phyloP scores from a whole-genome alignment of 495 filamentous ascomycete genomes.

The Penicillium simplicissimum region DNA sequence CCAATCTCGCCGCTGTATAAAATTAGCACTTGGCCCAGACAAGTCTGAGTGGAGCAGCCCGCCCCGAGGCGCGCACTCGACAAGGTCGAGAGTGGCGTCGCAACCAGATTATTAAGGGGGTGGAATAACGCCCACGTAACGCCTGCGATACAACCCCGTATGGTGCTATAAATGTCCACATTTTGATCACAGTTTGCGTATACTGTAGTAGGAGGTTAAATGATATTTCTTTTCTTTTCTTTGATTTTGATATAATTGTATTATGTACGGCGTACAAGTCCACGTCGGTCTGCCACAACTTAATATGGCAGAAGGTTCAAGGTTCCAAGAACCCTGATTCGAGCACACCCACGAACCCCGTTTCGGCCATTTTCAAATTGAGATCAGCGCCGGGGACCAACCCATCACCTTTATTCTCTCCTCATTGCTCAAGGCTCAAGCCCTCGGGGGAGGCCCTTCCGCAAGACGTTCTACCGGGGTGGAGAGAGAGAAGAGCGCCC shows the following conservation, averaged over 20 bases:
- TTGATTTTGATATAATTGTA: too few species aligned
- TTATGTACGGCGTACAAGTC: too few species aligned
- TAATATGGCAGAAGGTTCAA: too few species aligned
- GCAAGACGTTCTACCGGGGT: slow-evolving; percentile 3
- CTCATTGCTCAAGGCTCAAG: neutral
- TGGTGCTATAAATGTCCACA: neutral
- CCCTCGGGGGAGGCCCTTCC: neutral
- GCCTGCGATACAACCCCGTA: neutral
- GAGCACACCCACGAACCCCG: neutral
- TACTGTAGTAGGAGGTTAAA: neutral
- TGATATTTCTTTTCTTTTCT: too few species aligned
- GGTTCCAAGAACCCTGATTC: neutral
- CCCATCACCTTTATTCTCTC: too few species aligned
- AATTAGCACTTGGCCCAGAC: slow-evolving; percentile 19
- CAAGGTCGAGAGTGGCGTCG: slow-evolving; percentile 8
- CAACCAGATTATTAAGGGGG: slow-evolving; percentile 19
- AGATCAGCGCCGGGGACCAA: slow-evolving; percentile 13
- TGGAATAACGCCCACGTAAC: neutral
- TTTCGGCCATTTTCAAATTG: slow-evolving; percentile 3
- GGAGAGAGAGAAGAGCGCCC: neutral
- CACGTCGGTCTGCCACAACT: too few species aligned
- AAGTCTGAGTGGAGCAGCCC: slow-evolving; percentile 14
- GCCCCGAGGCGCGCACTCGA: neutral
- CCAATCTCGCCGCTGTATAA: slow-evolving; percentile 6
- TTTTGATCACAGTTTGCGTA: neutral